Evolutionary conservation across 768 basidiomycete genomes (phyloP).

Genomic region (Dendrothele bispora): DNA sequence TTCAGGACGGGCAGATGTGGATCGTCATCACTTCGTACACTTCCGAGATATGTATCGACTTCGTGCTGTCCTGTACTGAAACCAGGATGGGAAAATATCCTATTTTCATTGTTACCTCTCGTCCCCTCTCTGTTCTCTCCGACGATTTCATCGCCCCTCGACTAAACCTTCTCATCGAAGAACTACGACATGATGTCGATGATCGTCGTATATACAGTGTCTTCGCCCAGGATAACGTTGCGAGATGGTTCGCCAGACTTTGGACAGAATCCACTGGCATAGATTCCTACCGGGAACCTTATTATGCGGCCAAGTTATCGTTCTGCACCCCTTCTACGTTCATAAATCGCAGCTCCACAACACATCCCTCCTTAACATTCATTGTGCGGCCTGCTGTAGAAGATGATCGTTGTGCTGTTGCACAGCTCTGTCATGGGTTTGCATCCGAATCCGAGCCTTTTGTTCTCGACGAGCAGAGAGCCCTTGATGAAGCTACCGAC

Average conservation of each 20-base stretch:
- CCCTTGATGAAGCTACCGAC: constrained; percentile 38
- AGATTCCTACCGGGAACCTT: constrained; percentile 36
- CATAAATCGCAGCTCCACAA: constrained; percentile 15
- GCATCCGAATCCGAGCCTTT: constrained; percentile 49
- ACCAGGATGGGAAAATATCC: constrained; percentile 62
- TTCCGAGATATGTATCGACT: too few species aligned
- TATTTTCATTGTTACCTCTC: constrained; percentile 58
- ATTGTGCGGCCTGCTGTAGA: constrained; percentile 12
- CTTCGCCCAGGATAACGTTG: constrained; percentile 53
- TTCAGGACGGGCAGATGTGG: too few species aligned
- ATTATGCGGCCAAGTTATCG: constrained; percentile 62
- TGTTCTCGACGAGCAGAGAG: constrained; percentile 28
- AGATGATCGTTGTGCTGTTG: constrained; percentile 21
- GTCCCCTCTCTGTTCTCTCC: constrained; percentile 37
- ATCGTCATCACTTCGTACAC: too few species aligned
- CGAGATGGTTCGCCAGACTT: constrained; percentile 41
- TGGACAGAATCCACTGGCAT: constrained; percentile 53
- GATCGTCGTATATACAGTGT: constrained; percentile 59
- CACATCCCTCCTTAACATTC: constrained; percentile 22
- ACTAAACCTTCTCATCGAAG: constrained; percentile 40
- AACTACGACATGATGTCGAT: constrained; percentile 35
- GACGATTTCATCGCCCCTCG: constrained; percentile 35
- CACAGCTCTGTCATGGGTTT: constrained; percentile 43
- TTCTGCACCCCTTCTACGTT: constrained; percentile 52
- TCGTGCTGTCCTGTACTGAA: constrained; percentile 60